phyloP scores from a whole-genome alignment of 2,329 filamentous ascomycete genomes.

The Diaporthe vaccinii region DNA sequence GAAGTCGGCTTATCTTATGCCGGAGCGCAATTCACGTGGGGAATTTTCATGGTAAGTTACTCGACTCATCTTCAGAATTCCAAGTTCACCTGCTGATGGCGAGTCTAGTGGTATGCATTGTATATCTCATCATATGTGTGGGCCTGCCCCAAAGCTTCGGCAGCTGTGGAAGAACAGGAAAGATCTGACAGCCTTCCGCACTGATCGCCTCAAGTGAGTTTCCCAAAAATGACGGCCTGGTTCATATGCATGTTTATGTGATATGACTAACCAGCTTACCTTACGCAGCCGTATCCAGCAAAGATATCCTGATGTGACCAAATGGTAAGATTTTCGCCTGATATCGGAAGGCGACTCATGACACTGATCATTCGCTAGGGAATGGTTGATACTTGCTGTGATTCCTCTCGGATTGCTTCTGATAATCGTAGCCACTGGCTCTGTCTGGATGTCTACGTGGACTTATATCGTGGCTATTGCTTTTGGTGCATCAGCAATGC shows the following conservation, averaged over 20 bases:
- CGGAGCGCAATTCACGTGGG: constrained; percentile 42
- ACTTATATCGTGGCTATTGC: constrained; percentile 43
- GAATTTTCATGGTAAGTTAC: constrained; percentile 41
- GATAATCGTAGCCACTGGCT: constrained; percentile 41
- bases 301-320: constrained; percentile 33
- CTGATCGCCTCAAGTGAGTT: constrained; percentile 37
- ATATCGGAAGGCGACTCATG: accelerated
- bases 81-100: neutral
- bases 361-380: neutral
- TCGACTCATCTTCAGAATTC: neutral
- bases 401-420: constrained; percentile 41
- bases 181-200: constrained; percentile 19
- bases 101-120: constrained; percentile 34
- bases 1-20: constrained; percentile 43
- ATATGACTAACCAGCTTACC: neutral
- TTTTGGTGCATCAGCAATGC: constrained; percentile 42
- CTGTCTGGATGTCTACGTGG: constrained; percentile 43
- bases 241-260: neutral
- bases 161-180: constrained; percentile 36
- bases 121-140: constrained; percentile 39
- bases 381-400: constrained; percentile 23
- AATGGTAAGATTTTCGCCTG: constrained; percentile 15
- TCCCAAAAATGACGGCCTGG: neutral
- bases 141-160: constrained; percentile 33
- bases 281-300: constrained; percentile 26